Conservation (phyloP, 805 yeast species). For the Nakazawaea ishiwadae region DNA sequence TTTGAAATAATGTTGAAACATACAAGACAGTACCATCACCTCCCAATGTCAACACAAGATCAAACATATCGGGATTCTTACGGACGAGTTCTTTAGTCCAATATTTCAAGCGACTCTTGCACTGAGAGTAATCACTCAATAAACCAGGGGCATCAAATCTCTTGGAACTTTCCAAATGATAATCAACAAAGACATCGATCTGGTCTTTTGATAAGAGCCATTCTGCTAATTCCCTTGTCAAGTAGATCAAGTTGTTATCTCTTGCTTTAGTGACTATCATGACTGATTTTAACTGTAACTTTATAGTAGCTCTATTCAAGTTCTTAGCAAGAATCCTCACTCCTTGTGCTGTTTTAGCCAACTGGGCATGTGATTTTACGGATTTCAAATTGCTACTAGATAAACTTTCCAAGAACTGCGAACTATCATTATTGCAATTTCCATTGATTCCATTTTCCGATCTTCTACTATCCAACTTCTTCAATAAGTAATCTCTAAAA, state of each 20-base stretch:
- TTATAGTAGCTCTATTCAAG: slow-evolving; percentile 64
- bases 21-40: slow-evolving; percentile 96
- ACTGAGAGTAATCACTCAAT: slow-evolving; percentile 36
- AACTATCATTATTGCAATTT: slow-evolving; percentile 10
- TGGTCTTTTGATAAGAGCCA: slow-evolving; percentile 51
- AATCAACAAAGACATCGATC: slow-evolving; percentile 65
- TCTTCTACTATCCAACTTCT: slow-evolving; percentile 1
- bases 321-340: slow-evolving; percentile 73
- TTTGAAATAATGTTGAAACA: slow-evolving; percentile 82
- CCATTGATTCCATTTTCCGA: background rate
- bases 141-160: slow-evolving; percentile 60
- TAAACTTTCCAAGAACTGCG: slow-evolving; percentile 15
- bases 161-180: slow-evolving; percentile 53
- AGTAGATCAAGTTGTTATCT: slow-evolving; percentile 69
- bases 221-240: slow-evolving; percentile 75
- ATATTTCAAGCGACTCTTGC: slow-evolving; percentile 47
- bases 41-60: slow-evolving; percentile 82
- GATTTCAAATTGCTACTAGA: slow-evolving; percentile 40
- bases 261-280: slow-evolving; percentile 88
- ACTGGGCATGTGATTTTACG: slow-evolving; percentile 66
- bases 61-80: slow-evolving; percentile 46
- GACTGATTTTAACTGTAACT: slow-evolving; percentile 62
- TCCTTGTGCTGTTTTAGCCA: slow-evolving; percentile 79
- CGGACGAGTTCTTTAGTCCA: slow-evolving; percentile 65
- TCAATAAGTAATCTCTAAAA: slow-evolving; percentile 3